Evolutionary conservation across 2,329 filamentous ascomycete genomes (phyloP).

Genomic region (Leptographium flavum): DNA sequence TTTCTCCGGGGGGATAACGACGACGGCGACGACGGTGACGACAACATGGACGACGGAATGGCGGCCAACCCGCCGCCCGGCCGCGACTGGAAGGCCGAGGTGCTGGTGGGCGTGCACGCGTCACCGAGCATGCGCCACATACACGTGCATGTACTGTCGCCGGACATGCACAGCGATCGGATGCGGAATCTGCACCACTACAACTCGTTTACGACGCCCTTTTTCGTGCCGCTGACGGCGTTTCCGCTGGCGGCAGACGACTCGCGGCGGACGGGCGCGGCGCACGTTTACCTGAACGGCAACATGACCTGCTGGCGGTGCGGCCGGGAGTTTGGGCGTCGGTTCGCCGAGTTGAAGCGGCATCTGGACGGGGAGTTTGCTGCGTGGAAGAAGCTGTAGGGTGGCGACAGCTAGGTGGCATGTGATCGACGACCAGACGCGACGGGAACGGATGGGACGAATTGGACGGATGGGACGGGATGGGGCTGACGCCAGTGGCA

Average conservation of each 20-base stretch:
- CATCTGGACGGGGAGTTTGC: conserved; percentile 52
- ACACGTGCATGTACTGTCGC: conserved; percentile 76
- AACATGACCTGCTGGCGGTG: conserved; percentile 81
- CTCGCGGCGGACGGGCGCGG: conserved; percentile 27
- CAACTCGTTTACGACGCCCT: conserved; percentile 76
- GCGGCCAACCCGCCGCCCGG: conserved; percentile 41
- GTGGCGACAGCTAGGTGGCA: background rate
- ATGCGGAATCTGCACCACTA: conserved; percentile 80
- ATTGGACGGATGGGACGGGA: no score
- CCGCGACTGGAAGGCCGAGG: conserved; percentile 63
- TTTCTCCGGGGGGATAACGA: conserved; percentile 48
- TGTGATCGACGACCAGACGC: no score
- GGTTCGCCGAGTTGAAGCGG: conserved; percentile 57
- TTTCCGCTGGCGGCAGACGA: conserved; percentile 63
- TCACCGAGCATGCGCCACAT: conserved; percentile 85
- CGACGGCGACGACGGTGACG: conserved; percentile 47
- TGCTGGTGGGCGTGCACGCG: conserved; percentile 71
- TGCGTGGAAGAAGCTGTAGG: conserved; percentile 29
- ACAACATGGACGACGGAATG: conserved; percentile 17
- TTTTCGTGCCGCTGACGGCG: conserved; percentile 64
- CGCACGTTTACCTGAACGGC: background rate
- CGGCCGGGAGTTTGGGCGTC: conserved; percentile 55
- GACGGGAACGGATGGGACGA: no score
- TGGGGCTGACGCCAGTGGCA: no score
- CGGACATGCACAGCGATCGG: conserved; percentile 59